These are phyloP conservation scores for Astrocystis sublimbata DNA, from an alignment of 495 filamentous ascomycete species.

Conservation along the genomic window DNA sequence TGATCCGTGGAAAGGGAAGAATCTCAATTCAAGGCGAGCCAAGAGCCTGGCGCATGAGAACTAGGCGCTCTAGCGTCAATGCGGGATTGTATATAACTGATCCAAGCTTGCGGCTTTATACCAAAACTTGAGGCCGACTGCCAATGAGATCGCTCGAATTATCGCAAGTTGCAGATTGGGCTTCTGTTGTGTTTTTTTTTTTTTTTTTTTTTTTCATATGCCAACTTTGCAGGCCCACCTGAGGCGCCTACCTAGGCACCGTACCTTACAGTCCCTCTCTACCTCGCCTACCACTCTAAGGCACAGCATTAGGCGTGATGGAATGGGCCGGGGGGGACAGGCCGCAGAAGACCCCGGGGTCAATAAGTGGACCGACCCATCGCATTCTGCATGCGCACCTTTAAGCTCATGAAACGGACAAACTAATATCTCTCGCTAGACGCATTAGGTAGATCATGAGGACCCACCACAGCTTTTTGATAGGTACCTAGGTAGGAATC, in stretches of 20 bases:
- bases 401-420: too few species aligned
- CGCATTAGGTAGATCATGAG: too few species aligned
- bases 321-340: too few species aligned
- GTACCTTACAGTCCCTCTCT: too few species aligned
- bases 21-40: slow-evolving; percentile 7
- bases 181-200: slow-evolving; percentile 1
- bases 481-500: neutral
- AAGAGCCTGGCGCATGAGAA: neutral
- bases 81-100: neutral
- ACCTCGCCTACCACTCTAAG: too few species aligned
- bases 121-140: slow-evolving; percentile 5
- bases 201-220: neutral
- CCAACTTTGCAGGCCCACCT: neutral
- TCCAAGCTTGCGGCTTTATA: neutral
- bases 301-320: too few species aligned
- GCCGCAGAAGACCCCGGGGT: too few species aligned
- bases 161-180: slow-evolving; percentile 6
- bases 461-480: too few species aligned
- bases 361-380: too few species aligned
- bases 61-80: neutral
- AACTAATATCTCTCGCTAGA: too few species aligned
- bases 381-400: too few species aligned
- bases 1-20: neutral
- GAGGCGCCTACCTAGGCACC: too few species aligned
- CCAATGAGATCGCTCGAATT: slow-evolving; percentile 28